Conservation (phyloP, 2,329 filamentous ascomycete genomes). For the Curvularia sp. region DNA sequence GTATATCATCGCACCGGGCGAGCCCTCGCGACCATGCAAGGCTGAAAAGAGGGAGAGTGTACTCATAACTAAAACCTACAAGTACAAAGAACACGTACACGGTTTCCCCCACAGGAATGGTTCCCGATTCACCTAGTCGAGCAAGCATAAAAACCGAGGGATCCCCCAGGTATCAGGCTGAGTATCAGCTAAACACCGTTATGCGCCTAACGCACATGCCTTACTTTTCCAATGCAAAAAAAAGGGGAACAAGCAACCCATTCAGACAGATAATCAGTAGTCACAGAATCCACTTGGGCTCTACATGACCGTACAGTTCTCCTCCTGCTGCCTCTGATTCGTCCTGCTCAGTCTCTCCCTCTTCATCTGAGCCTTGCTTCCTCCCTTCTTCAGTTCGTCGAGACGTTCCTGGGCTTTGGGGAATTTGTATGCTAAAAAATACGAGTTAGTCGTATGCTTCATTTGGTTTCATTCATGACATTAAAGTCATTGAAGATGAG, state of each 20-base stretch:
- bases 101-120: not conserved
- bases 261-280: not conserved
- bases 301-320: constrained; percentile 85
- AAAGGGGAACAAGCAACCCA: no score
- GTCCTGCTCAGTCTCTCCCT: constrained; percentile 82
- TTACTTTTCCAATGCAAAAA: not conserved
- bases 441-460: constrained; percentile 21
- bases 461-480: not conserved
- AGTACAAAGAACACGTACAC: not conserved
- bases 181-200: not conserved
- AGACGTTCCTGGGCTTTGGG: constrained; percentile 90
- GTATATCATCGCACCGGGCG: not conserved
- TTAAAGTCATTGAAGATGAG: not conserved
- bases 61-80: not conserved
- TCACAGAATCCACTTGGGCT: not conserved
- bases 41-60: not conserved
- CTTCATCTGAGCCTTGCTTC: constrained; percentile 73
- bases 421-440: constrained; percentile 80
- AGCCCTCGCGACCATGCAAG: not conserved
- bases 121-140: not conserved
- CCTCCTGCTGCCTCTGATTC: constrained; percentile 83
- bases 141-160: not conserved
- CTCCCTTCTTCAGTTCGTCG: constrained; percentile 86
- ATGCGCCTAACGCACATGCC: not conserved
- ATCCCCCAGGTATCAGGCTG: not conserved